Conservation (phyloP, 495 filamentous ascomycete species). For the Astrothelium subdiscretum region DNA sequence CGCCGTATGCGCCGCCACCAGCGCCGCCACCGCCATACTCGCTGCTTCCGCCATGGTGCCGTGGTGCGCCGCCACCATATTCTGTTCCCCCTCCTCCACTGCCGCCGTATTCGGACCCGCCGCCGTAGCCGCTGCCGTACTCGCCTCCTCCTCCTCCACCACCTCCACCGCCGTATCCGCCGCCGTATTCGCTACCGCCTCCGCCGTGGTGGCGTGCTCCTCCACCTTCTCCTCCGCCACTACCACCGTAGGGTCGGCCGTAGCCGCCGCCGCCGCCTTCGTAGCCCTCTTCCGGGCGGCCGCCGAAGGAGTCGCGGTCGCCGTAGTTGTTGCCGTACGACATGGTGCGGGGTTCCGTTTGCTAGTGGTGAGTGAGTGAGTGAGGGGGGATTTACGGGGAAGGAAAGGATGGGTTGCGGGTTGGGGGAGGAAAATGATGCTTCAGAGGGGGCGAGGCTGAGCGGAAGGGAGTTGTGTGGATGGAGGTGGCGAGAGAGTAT, state of each 20-base stretch:
- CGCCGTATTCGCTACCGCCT: background rate
- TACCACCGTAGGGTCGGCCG: background rate
- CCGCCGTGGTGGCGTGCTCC: constrained; percentile 2
- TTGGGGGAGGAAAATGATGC: background rate
- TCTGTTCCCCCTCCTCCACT: background rate
- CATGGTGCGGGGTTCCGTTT: background rate
- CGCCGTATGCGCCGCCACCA: constrained; percentile 2
- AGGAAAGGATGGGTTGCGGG: background rate
- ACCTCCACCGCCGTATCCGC: constrained; percentile 4
- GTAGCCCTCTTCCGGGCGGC: constrained; percentile 3
- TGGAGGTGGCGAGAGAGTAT: too few species aligned
- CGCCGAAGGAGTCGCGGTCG: constrained; percentile 10
- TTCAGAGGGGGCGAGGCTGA: too few species aligned
- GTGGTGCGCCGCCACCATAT: background rate
- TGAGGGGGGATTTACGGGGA: background rate
- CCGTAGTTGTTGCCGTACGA: constrained; percentile 3
- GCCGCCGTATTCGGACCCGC: background rate
- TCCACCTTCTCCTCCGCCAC: background rate
- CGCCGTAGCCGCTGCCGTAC: background rate
- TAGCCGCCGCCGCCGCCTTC: constrained; percentile 4
- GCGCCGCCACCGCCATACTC: constrained; percentile 4
- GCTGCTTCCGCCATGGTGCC: background rate
- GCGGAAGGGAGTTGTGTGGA: too few species aligned
- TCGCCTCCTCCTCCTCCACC: background rate
- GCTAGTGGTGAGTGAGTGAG: background rate